A percentile compares a stretch with the other conserved stretches of the same genome.
Conservation (phyloP, 495 filamentous ascomycete species). For the Tuber magnatum region DNA sequence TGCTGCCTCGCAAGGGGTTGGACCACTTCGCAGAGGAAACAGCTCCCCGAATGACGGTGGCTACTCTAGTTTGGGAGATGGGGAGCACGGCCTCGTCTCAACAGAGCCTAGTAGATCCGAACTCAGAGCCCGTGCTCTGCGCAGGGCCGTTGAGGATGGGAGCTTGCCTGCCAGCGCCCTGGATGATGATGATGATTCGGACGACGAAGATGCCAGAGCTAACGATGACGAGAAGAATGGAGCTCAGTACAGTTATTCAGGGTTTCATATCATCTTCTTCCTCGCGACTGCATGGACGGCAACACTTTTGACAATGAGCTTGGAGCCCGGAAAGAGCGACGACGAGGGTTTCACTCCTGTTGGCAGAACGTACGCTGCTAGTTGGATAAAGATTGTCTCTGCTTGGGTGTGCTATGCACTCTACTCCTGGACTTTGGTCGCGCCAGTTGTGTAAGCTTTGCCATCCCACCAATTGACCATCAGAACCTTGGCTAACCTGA, state of each 20-base stretch:
- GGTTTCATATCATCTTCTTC: slow-evolving; percentile 98
- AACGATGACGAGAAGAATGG: slow-evolving; percentile 79
- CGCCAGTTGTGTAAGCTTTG: slow-evolving; percentile 55
- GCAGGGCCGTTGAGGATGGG: slow-evolving; percentile 83
- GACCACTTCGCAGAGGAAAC: slow-evolving; percentile 61
- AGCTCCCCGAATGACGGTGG: slow-evolving; percentile 54
- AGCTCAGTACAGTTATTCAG: slow-evolving; percentile 91
- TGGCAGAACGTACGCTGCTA: slow-evolving; percentile 91
- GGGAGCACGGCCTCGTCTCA: slow-evolving; percentile 81
- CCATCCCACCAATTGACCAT: neutral
- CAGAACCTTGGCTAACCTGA: neutral
- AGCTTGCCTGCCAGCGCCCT: slow-evolving; percentile 85
- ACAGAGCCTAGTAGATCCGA: slow-evolving; percentile 79
- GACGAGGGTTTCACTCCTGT: slow-evolving; percentile 71
- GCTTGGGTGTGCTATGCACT: slow-evolving; percentile 94
- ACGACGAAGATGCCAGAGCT: slow-evolving; percentile 52
- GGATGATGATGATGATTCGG: slow-evolving; percentile 69
- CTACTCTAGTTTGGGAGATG: slow-evolving; percentile 51
- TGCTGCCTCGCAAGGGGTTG: slow-evolving; percentile 88
- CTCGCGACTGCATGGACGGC: slow-evolving; percentile 92
- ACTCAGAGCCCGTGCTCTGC: slow-evolving; percentile 86
- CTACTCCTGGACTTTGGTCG: slow-evolving; percentile 86
- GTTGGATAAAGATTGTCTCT: slow-evolving; percentile 98
- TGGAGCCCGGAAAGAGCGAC: slow-evolving; percentile 55
- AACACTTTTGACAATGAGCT: slow-evolving; percentile 78